These are phyloP conservation scores for Quercus engelmannii DNA, from an alignment of 306 rosid species.

Conservation along the genomic window DNA sequence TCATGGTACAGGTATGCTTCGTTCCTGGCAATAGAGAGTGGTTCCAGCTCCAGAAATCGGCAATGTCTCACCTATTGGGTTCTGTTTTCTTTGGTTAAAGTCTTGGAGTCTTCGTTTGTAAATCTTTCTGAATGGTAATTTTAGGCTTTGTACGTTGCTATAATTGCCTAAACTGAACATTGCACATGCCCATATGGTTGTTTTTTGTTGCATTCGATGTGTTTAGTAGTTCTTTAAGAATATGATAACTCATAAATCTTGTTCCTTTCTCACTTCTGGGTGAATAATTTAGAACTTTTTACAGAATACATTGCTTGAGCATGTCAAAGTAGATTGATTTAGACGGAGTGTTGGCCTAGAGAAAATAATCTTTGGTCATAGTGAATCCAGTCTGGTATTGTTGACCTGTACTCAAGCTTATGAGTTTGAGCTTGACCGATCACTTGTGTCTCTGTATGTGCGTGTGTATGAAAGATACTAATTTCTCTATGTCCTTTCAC, in stretches of 20 bases:
- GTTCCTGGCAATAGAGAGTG: constrained; percentile 50
- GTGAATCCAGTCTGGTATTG: no score
- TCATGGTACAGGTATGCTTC: constrained; percentile 44
- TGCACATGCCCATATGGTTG: neutral
- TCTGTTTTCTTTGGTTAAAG: constrained; percentile 42
- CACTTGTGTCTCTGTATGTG: neutral
- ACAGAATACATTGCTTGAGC: neutral
- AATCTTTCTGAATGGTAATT: constrained; percentile 41
- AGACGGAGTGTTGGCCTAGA: no score
- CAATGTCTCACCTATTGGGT: constrained; percentile 67
- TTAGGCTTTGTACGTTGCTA: neutral
- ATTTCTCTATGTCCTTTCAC: neutral
- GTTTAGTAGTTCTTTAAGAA: no score
- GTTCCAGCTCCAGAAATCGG: constrained; percentile 46
- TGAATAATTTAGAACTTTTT: neutral
- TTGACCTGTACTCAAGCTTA: no score
- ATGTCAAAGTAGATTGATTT: neutral
- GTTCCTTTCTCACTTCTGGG: neutral
- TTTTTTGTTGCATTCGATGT: neutral
- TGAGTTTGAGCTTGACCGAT: no score
- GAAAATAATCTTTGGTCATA: no score
- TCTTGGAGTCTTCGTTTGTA: constrained; percentile 38
- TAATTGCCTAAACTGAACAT: neutral
- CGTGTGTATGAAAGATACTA: neutral
- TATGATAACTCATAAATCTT: neutral